Evolutionary conservation across 768 basidiomycete species (phyloP).

Genomic region (Pholiota molesta): DNA sequence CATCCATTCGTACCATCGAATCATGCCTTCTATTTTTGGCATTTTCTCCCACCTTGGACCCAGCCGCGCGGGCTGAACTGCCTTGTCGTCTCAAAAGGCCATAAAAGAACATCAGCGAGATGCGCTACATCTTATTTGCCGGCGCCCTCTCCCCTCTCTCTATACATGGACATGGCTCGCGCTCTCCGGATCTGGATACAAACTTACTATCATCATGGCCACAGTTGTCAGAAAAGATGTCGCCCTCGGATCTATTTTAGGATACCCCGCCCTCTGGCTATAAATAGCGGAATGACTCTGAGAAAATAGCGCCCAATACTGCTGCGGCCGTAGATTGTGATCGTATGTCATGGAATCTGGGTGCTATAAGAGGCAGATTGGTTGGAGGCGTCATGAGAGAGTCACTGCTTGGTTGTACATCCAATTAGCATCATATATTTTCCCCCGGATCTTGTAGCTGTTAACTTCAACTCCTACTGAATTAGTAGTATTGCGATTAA

Average conservation of each 20-base stretch:
- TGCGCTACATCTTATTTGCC: constrained; percentile 17
- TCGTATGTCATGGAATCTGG: background rate
- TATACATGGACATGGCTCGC: background rate
- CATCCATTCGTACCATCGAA: constrained; percentile 1
- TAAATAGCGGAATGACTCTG: background rate
- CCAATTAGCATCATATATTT: constrained; percentile 3
- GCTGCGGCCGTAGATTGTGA: background rate
- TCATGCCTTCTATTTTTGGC: constrained; percentile 1
- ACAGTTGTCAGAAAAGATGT: background rate
- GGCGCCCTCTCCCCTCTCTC: background rate
- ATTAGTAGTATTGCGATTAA: background rate
- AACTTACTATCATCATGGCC: background rate
- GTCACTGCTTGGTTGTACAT: background rate
- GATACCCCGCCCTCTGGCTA: background rate
- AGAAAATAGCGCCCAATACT: background rate
- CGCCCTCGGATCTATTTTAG: constrained; percentile 1
- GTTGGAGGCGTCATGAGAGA: background rate
- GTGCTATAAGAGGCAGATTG: background rate
- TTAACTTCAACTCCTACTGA: background rate
- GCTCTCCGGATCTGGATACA: background rate
- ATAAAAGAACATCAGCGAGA: constrained; percentile 12
- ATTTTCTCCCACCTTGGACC: constrained; percentile 7
- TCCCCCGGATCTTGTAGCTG: background rate
- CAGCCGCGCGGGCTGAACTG: constrained; percentile 4
- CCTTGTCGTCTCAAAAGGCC: constrained; percentile 16